phyloP scores from a whole-genome alignment of 1,284 basidiomycete genomes.

The Papiliotrema flavescens region DNA sequence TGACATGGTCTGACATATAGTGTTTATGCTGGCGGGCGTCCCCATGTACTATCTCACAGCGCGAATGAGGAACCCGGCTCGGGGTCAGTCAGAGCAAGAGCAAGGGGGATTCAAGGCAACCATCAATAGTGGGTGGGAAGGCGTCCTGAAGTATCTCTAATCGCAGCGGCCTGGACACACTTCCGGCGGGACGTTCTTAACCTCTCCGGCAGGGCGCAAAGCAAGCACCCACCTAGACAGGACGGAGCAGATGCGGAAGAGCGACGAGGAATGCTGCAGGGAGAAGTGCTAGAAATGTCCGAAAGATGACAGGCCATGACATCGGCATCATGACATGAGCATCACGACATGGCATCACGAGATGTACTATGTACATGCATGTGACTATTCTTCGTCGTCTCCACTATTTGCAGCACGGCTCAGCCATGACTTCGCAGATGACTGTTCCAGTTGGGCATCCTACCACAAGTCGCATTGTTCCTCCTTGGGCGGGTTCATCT shows the following conservation, averaged over 20 bases:
- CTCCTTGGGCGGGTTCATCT: slow-evolving; percentile 41
- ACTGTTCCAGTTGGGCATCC: no score
- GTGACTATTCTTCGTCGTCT: no score
- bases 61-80: slow-evolving; percentile 14
- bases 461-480: slow-evolving; percentile 43
- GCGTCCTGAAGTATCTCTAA: neutral
- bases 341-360: no score
- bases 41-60: slow-evolving; percentile 80
- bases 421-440: no score
- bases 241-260: slow-evolving; percentile 7
- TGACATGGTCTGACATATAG: slow-evolving; percentile 16
- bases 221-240: neutral
- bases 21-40: slow-evolving; percentile 58
- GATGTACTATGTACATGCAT: no score
- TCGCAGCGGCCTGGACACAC: slow-evolving; percentile 25
- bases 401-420: no score
- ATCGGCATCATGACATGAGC: no score
- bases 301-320: slow-evolving; percentile 1
- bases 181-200: slow-evolving; percentile 25
- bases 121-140: slow-evolving; percentile 14
- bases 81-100: slow-evolving; percentile 1
- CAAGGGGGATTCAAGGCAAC: slow-evolving; percentile 15
- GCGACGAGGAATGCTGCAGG: slow-evolving; percentile 17
- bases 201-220: slow-evolving; percentile 9
- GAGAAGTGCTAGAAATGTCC: slow-evolving; percentile 21